phyloP scores from a whole-genome alignment of 2,329 filamentous ascomycete species.

The Ophiostoma sp. region DNA sequence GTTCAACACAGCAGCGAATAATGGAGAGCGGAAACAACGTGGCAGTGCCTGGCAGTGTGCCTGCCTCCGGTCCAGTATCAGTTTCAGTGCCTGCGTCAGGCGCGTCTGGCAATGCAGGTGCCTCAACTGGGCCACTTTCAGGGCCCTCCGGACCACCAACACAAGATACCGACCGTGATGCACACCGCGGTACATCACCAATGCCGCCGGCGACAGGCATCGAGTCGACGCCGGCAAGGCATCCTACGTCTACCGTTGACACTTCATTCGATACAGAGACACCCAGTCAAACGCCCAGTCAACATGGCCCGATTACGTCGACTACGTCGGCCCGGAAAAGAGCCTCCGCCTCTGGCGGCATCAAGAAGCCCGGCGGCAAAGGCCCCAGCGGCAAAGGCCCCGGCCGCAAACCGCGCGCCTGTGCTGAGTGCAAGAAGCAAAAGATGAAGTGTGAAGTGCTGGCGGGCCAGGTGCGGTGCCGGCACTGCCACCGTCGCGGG shows the following conservation, averaged over 20 bases:
- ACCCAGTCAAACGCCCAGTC: neutral
- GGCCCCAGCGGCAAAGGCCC: neutral
- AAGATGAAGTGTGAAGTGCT: slow-evolving; percentile 51
- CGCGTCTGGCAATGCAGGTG: neutral
- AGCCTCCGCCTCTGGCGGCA: neutral
- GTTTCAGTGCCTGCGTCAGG: neutral
- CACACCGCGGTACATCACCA: neutral
- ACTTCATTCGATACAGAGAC: neutral
- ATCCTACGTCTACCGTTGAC: neutral
- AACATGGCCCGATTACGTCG: neutral
- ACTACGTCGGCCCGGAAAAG: neutral
- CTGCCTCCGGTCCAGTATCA: neutral
- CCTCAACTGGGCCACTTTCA: neutral
- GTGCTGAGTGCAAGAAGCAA: slow-evolving; percentile 48
- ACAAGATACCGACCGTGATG: neutral
- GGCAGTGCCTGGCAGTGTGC: neutral
- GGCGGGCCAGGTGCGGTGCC: slow-evolving; percentile 43
- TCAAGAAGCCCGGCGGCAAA: neutral
- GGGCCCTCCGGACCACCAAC: neutral
- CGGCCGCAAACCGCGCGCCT: slow-evolving; percentile 28
- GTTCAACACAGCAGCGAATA: neutral
- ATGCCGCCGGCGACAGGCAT: neutral
- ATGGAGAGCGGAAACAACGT: neutral
- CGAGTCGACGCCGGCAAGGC: neutral
- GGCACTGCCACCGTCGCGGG: slow-evolving; percentile 45